Base-by-base conservation (phyloP, 2,329 filamentous ascomycete species). In the Blastomyces parvus region DNA sequence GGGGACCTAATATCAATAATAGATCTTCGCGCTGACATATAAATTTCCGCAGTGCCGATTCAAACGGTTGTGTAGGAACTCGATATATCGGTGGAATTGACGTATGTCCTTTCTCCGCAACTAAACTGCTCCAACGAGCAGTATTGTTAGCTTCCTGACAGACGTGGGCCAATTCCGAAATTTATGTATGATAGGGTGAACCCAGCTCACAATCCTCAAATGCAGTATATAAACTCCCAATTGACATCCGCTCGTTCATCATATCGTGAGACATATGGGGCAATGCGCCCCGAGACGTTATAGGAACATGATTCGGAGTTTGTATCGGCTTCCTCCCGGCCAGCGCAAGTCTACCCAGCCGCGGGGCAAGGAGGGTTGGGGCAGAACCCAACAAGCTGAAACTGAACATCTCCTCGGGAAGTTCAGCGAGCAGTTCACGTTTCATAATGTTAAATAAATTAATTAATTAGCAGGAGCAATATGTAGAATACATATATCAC, bases 231-330 rank as follows among this genome's bases (percentile, higher is more conserved):
- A 90, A 81, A 33, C 88, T 89, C 36, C 80, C 79, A 64, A 95
- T 80, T 5, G 82, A 74, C 0, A 87, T 86, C 70, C 88, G 81
- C 62, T 85, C 86, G 50, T 77, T 74, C 67, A 94, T 80, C 65
- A 88, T 88, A 79, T 99, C 94, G 48, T 91, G 92, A 2, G 92
- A 89, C 67, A 99, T 78, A 77, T 99, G 94, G 60, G 94, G 91
- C 44, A 97, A 80, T 1, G 84, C 85, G 27, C 94, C 94, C 70
- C 94, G 84, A 42, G 94, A 97, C 2, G 89, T 89, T 67, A 89
- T 81, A 60, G 86, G 87, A 64, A 96, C 79, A 74, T 88, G 96
- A 72, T 89, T 88, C 53, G 94, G 94, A 38, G 94, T 99, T 25
- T 88, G 79, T 67, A 97, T 81, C n/a, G 82, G 76, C 66, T 81